These are phyloP conservation scores for Blakeslea trispora DNA, from an alignment of 371 early-diverging fungal species.

Conservation along the genomic window DNA sequence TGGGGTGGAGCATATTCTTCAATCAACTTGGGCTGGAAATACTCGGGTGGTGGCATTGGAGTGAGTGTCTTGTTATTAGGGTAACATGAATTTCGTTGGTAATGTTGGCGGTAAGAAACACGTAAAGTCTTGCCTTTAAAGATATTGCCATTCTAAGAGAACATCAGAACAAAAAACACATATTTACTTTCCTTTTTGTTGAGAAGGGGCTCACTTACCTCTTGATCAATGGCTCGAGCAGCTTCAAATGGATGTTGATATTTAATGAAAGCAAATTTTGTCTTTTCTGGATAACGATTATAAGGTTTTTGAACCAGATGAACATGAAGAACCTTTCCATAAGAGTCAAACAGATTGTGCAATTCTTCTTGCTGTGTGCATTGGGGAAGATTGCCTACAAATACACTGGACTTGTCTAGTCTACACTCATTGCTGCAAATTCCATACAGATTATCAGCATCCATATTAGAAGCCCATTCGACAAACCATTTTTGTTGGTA, in stretches of 20 bases:
- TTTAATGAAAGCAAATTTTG: constrained; percentile 70
- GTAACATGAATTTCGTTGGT: not conserved
- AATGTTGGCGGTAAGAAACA: not conserved
- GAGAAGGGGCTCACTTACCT: constrained; percentile 38
- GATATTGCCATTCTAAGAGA: not conserved
- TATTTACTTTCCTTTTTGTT: too few relatives aligned
- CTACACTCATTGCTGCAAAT: not conserved
- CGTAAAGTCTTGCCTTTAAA: not conserved
- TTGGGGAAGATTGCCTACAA: constrained; percentile 72
- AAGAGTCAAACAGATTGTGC: constrained; percentile 51
- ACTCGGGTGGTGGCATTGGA: too few relatives aligned
- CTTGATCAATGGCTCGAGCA: constrained; percentile 55
- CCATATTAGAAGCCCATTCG: constrained; percentile 71
- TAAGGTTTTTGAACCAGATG: constrained; percentile 49
- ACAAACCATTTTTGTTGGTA: constrained; percentile 50
- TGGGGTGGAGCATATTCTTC: not conserved
- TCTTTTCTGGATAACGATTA: constrained; percentile 2
- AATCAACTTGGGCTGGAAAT: too few relatives aligned
- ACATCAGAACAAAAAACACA: too few relatives aligned
- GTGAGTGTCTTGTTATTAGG: too few relatives aligned
- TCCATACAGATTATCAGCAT: constrained; percentile 17
- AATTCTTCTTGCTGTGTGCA: constrained; percentile 49
- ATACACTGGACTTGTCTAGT: constrained; percentile 61
- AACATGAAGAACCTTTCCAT: constrained; percentile 59
- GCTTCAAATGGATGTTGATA: constrained; percentile 56